Conservation (phyloP, 352 stramenopile species). For the Thalassiosira exigua region DNA sequence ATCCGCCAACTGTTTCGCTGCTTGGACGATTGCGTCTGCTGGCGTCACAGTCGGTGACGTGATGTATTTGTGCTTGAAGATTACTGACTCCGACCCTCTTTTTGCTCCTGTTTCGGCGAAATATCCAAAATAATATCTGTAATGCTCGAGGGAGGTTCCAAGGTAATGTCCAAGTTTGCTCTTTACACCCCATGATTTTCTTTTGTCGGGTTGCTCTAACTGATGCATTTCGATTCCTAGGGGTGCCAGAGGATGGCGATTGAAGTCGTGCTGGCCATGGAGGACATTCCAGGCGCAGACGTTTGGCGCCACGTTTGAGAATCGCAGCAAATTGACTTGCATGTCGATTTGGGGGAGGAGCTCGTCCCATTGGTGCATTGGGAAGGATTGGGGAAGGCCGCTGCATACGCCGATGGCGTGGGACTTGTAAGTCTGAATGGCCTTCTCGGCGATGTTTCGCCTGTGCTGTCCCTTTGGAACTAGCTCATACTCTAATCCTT, state of each 20-base stretch:
- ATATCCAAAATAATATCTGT: slow-evolving; percentile 51
- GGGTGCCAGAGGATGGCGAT: slow-evolving; percentile 53
- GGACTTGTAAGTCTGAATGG: slow-evolving; percentile 61
- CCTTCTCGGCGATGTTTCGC: slow-evolving; percentile 53
- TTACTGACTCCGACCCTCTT: slow-evolving; percentile 41
- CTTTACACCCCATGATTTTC: slow-evolving; percentile 33
- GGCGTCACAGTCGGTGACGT: slow-evolving; percentile 23
- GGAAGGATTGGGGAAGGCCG: slow-evolving; percentile 38
- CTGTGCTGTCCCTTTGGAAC: slow-evolving; percentile 38
- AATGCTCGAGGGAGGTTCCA: slow-evolving; percentile 53
- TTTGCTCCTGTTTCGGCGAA: slow-evolving; percentile 33
- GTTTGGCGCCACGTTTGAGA: slow-evolving; percentile 40
- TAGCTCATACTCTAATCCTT: slow-evolving; percentile 43
- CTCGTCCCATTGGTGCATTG: slow-evolving; percentile 50
- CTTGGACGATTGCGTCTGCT: slow-evolving; percentile 26
- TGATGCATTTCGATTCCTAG: slow-evolving; percentile 36
- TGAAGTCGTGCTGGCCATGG: slow-evolving; percentile 44
- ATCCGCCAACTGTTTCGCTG: background rate
- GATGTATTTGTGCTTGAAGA: slow-evolving; percentile 32
- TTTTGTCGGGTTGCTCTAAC: slow-evolving; percentile 32
- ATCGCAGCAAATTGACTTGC: slow-evolving; percentile 54
- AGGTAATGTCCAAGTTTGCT: slow-evolving; percentile 45
- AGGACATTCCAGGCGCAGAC: slow-evolving; percentile 48
- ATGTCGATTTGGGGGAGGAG: slow-evolving; percentile 51
- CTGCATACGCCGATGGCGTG: slow-evolving; percentile 49